Evolutionary conservation across 2,329 filamentous ascomycete species (phyloP).

Genomic region (Aspergillus bombycis): DNA sequence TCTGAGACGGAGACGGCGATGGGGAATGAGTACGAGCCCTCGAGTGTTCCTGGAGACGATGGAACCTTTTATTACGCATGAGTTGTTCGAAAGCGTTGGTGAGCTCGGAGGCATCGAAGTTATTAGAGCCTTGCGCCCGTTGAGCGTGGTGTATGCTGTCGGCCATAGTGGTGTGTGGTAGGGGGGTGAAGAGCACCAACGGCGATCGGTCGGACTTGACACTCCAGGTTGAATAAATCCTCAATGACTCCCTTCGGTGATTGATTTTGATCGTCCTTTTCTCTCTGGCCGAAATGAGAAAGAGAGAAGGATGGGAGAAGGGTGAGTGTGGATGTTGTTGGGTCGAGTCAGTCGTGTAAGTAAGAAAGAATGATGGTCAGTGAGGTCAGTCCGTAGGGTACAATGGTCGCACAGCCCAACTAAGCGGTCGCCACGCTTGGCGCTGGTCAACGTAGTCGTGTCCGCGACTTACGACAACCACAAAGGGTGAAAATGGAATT

Average conservation of each 20-base stretch:
- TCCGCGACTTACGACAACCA: slow-evolving; percentile 30
- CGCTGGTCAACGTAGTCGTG: slow-evolving; percentile 24
- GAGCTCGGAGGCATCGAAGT: slow-evolving; percentile 78
- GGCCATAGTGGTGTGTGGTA: slow-evolving; percentile 39
- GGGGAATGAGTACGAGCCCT: slow-evolving; percentile 61
- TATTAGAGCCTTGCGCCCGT: slow-evolving; percentile 31
- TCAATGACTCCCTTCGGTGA: slow-evolving; percentile 5
- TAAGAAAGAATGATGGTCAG: slow-evolving; percentile 8
- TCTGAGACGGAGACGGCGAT: slow-evolving; percentile 54
- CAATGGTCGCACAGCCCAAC: slow-evolving; percentile 31
- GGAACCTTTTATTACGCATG: slow-evolving; percentile 83
- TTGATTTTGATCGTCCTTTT: neutral
- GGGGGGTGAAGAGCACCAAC: slow-evolving; percentile 28
- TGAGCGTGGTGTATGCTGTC: slow-evolving; percentile 39
- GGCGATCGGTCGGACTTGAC: slow-evolving; percentile 17
- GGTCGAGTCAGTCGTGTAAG: slow-evolving; percentile 8
- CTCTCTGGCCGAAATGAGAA: neutral
- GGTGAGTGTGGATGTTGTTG: slow-evolving; percentile 11
- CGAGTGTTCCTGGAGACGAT: slow-evolving; percentile 70
- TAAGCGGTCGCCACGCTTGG: slow-evolving; percentile 31
- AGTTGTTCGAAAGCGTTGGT: slow-evolving; percentile 84
- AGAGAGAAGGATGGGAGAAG: neutral
- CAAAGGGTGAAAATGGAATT: slow-evolving; percentile 5
- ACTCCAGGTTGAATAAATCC: slow-evolving; percentile 31
- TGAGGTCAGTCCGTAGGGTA: slow-evolving; percentile 10